Evolutionary conservation across 768 basidiomycete species (phyloP).

Genomic region (Lactifluus pinguis): DNA sequence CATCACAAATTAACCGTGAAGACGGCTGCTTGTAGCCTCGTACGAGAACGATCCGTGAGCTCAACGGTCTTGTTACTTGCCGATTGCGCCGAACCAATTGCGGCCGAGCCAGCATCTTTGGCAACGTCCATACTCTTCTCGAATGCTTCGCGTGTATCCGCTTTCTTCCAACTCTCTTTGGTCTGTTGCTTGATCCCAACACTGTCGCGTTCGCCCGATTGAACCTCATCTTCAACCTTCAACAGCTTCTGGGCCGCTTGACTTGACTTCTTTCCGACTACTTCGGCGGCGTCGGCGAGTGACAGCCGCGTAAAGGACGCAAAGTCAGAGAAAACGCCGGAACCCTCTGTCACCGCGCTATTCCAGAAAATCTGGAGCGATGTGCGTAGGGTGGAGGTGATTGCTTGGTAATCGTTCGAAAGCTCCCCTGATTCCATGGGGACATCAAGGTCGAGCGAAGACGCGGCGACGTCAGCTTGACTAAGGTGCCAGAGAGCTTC

Average conservation of each 20-base stretch:
- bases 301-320: constrained; percentile 56
- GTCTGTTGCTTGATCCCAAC: constrained; percentile 45
- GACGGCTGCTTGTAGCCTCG: constrained; percentile 42
- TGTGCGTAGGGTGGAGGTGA: constrained; percentile 42
- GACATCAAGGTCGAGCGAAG: constrained; percentile 27
- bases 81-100: constrained; percentile 30
- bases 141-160: constrained; percentile 46
- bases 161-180: constrained; percentile 33
- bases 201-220: constrained; percentile 49
- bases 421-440: constrained; percentile 37
- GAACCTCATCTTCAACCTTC: constrained; percentile 47
- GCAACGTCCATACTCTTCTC: constrained; percentile 60
- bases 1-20: constrained; percentile 33
- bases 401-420: constrained; percentile 38
- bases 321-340: constrained; percentile 49
- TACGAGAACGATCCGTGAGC: constrained; percentile 32
- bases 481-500: constrained; percentile 57
- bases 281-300: constrained; percentile 57
- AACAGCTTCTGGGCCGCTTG: constrained; percentile 45
- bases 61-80: constrained; percentile 40
- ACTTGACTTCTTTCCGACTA: constrained; percentile 43
- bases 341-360: constrained; percentile 44
- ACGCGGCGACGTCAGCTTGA: constrained; percentile 40
- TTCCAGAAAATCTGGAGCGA: constrained; percentile 46
- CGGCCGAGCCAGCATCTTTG: constrained; percentile 46